Conservation (phyloP, 768 basidiomycete species). For the Myochromella boudieri region DNA sequence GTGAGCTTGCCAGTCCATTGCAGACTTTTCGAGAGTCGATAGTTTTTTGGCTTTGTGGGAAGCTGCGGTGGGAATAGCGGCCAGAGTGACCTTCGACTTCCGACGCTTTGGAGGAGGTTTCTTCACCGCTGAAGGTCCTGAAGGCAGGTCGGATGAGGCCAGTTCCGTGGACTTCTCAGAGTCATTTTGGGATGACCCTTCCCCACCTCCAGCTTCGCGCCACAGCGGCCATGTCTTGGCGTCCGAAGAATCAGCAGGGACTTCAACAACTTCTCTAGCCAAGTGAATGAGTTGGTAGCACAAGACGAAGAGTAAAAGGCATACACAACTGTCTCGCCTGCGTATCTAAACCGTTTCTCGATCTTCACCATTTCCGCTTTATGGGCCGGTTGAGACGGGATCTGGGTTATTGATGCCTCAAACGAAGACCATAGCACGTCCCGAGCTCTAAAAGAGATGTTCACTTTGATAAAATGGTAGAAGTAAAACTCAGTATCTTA, state of each 20-base stretch:
- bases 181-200: constrained; percentile 8
- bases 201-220: constrained; percentile 23
- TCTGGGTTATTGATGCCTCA: constrained; percentile 53
- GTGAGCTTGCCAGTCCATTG: constrained; percentile 83
- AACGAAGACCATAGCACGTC: constrained; percentile 69
- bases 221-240: constrained; percentile 74
- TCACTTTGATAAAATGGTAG: constrained; percentile 5
- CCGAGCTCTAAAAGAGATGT: constrained; percentile 43
- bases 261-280: constrained; percentile 70
- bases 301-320: constrained; percentile 23
- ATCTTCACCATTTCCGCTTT: constrained; percentile 58
- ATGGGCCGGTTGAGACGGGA: constrained; percentile 21
- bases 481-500: constrained; percentile 18
- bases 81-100: constrained; percentile 59
- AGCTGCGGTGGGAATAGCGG: constrained; percentile 47
- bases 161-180: constrained; percentile 2
- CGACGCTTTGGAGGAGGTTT: constrained; percentile 45
- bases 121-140: constrained; percentile 14
- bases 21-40: constrained; percentile 81
- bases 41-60: constrained; percentile 69
- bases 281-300: constrained; percentile 11
- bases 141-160: neutral
- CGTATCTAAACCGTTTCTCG: constrained; percentile 69
- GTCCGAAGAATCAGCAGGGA: constrained; percentile 69
- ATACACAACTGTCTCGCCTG: constrained; percentile 74